Conservation (phyloP, 805 yeast genomes). For the Metschnikowia lunata region DNA sequence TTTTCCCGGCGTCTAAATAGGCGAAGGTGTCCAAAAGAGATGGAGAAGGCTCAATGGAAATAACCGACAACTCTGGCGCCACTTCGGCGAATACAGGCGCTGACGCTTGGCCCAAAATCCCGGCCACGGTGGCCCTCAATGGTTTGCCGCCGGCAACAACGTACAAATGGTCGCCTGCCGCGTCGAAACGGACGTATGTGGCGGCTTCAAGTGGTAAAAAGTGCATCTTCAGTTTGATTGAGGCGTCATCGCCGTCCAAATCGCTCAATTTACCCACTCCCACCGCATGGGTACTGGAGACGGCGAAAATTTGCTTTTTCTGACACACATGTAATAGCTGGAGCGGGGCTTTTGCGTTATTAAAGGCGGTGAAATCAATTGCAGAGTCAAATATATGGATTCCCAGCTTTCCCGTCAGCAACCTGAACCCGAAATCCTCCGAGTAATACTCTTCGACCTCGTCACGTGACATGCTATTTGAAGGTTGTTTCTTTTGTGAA, state of each 20-base stretch:
- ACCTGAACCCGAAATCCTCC: conserved; percentile 45
- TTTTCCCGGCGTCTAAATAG: conserved; percentile 12
- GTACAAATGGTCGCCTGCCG: conserved; percentile 21
- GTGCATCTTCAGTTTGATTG: conserved; percentile 4
- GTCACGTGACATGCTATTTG: conserved; percentile 1
- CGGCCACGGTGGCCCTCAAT: conserved; percentile 13
- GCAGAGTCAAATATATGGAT: conserved; percentile 20
- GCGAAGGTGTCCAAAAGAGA: conserved; percentile 11
- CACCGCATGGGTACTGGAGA: conserved; percentile 32
- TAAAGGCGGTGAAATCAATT: conserved; percentile 23
- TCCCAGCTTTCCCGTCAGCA: conserved; percentile 34
- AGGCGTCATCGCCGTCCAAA: conserved; percentile 25
- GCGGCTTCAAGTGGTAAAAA: conserved; percentile 13
- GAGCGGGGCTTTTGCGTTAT: conserved; percentile 10
- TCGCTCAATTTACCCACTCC: conserved; percentile 31
- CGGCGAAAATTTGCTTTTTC: conserved; percentile 28
- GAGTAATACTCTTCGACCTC: conserved; percentile 21
- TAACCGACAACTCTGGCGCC: conserved; percentile 6
- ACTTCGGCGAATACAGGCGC: not conserved
- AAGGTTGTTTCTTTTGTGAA: too few relatives aligned
- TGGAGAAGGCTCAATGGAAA: conserved; percentile 21
- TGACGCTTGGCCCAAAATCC: conserved; percentile 1
- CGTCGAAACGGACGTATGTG: conserved; percentile 16
- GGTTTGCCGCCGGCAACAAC: conserved; percentile 22
- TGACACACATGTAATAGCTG: conserved; percentile 38